Base-by-base conservation (phyloP, 495 filamentous ascomycete genomes). In the Aspergillus mulundensis region DNA sequence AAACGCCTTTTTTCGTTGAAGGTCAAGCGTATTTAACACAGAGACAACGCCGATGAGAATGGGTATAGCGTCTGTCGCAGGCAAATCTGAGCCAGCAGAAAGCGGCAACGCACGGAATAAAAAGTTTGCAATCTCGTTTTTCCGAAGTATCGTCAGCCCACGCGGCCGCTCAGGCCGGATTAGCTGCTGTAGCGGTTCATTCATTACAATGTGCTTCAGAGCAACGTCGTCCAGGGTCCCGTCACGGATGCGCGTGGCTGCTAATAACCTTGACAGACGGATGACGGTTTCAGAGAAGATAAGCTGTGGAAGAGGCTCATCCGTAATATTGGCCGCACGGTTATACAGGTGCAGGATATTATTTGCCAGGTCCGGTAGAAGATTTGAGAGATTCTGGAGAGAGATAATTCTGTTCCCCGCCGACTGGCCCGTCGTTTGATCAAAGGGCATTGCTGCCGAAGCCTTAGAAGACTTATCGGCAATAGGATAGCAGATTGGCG, bases 1-100 rank as follows among this genome's bases (percentile, higher is more conserved):
- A 61, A 97, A 81, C 2, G 87, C 91, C 66, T 95, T 95, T 68
- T 95, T 95, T 53, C 94, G 80, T 45, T 88, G 81, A 51, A 90
- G 80, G 11, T 88, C 90, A 19, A 97, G 70, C 18, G 79, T 69
- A 20, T 89, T 86, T 20, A 95, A 75, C 36, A 96, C 81, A 38
- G 87, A 87, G n/a, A 90, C 83, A 53, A 96, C 89, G 16, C 91
- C 95, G 48, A 90, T 86, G 10, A 97, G 81, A 18, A 96, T 87
- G 7, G 83, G 81, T 24, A 85, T 81, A 14, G 85, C 78, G 70
- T 97, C 92, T 20, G 81, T 83, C 8, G 84, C 81, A 19, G 85
- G 77, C 30, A 86, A 62, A 50, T 91, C 87, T 14, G 80, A 69
- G 23, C 78, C 69, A 18, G 72, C 61, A 4, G 80, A 78, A 1